Conservation (phyloP, 148 eudicot species). For the Cornus kousa region DNA sequence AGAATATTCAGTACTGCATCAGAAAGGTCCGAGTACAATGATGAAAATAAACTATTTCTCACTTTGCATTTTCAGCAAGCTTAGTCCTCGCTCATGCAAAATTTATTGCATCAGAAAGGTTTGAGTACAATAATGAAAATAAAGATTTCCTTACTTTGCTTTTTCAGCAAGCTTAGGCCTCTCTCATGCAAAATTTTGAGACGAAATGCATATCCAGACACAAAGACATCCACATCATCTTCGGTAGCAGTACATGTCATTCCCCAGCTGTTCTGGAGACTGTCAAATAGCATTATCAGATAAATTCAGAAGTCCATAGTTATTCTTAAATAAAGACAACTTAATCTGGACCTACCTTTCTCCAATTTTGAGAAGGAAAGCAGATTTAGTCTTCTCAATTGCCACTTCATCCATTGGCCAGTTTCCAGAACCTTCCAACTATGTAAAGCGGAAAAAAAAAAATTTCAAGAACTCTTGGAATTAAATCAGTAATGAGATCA, state of each 20-base stretch:
- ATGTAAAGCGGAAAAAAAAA: constrained; percentile 14
- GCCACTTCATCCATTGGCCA: constrained; percentile 95
- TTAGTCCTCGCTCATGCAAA: constrained; percentile 85
- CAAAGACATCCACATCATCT: constrained; percentile 70
- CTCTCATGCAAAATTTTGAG: constrained; percentile 91
- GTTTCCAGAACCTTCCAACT: constrained; percentile 97
- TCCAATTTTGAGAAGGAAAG: constrained; percentile 86
- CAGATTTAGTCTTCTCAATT: constrained; percentile 90
- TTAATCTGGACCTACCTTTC: constrained; percentile 55
- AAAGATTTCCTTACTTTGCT: constrained; percentile 44
- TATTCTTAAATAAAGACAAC: constrained; percentile 12
- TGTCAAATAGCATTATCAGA: constrained; percentile 30
- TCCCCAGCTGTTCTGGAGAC: constrained; percentile 61
- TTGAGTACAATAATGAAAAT: background rate
- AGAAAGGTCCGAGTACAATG: constrained; percentile 10
- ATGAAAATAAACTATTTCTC: constrained; percentile 18
- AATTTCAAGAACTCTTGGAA: constrained; percentile 2
- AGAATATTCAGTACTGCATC: constrained; percentile 7
- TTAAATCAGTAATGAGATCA: constrained; percentile 3
- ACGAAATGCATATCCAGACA: constrained; percentile 91
- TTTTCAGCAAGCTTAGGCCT: constrained; percentile 61
- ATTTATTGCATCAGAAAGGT: constrained; percentile 29
- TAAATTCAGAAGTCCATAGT: background rate
- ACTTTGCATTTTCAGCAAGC: constrained; percentile 59
- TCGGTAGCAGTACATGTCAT: constrained; percentile 68